phyloP scores from a whole-genome alignment of 345 rosid species.

The Chamaenerion angustifolium region DNA sequence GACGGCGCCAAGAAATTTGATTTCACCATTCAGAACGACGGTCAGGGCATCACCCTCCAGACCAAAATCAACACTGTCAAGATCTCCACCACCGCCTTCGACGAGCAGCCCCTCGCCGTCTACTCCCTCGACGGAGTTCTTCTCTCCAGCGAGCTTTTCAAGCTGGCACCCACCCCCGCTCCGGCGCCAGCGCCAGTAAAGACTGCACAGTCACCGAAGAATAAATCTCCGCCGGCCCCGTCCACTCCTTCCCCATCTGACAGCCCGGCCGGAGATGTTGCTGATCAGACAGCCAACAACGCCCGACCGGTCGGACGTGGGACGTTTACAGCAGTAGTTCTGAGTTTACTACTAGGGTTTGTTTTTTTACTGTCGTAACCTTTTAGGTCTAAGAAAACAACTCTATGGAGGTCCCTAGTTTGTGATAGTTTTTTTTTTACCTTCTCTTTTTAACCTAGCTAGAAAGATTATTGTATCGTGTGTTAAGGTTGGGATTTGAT shows the following conservation, averaged over 20 bases:
- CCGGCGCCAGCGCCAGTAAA: slow-evolving; percentile 62
- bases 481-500: no score
- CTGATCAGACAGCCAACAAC: slow-evolving; percentile 6
- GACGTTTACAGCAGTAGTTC: no score
- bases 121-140: slow-evolving; percentile 56
- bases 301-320: no score
- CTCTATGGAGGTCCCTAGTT: no score
- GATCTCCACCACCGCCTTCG: slow-evolving; percentile 52
- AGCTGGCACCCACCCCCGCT: slow-evolving; percentile 44
- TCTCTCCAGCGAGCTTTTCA: slow-evolving; percentile 67
- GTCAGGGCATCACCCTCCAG: slow-evolving; percentile 57
- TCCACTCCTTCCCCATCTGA: slow-evolving; percentile 1
- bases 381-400: no score
- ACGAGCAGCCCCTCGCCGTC: slow-evolving; percentile 71
- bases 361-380: no score
- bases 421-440: no score
- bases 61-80: slow-evolving; percentile 56
- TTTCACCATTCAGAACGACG: slow-evolving; percentile 76
- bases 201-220: slow-evolving; percentile 34
- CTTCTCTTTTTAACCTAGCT: no score
- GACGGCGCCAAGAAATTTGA: slow-evolving; percentile 68
- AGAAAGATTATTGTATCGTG: no score
- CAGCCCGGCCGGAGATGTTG: slow-evolving; percentile 1
- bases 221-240: slow-evolving; percentile 9
- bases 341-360: background rate